Base-by-base conservation (phyloP, 2,329 filamentous ascomycete species). In the Chrysoporthe puriensis region DNA sequence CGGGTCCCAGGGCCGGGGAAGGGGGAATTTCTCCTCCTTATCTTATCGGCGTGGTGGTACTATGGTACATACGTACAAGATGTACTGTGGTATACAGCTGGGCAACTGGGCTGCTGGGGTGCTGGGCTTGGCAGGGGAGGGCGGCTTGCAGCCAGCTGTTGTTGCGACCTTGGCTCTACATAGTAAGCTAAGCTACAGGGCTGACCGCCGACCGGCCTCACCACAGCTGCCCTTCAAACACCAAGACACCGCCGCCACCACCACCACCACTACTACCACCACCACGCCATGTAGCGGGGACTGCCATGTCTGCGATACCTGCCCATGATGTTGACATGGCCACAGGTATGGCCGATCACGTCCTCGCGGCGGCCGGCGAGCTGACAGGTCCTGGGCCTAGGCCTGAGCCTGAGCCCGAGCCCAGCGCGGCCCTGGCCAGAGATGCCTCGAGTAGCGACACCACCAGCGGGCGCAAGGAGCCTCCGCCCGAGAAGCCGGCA, bases 401-500 rank as follows among this genome's bases (percentile, higher is more conserved):
- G 59, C 18, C 59, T 18, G 57, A 14, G 32, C 26, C 44, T n/a
- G 60, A 26, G 60, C 26, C 26, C 26, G 43, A 50, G 26, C 44
- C 52, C 43, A 40, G 52, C 50, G 42, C 43, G 9, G 34, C 50
- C 26, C 34, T 67, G 52, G 32, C 67, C 26, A 48, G 56, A 56
- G 43, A 69, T 64, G 54, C 43, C 54, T 21, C 52, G 18, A 46
- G 32, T 43, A 50, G 42, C 63, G 57, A 32, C 54, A 50, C 40
- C 16, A 36, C 70, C 44, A 61, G 71, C 32, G 64, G 71, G 44
- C 74, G 72, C 60, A 85, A 84, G 71, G 77, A 81, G 62, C 91
- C 92, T n/a, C 93, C 94, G 48, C 90, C 93, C 42, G 94, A 98
- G 81, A 90, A 88, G 71, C 80, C 86, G 26, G 85, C 90, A 72